These are phyloP conservation scores for Durotheca rogersii DNA, from an alignment of 495 filamentous ascomycete species.

Conservation along the genomic window DNA sequence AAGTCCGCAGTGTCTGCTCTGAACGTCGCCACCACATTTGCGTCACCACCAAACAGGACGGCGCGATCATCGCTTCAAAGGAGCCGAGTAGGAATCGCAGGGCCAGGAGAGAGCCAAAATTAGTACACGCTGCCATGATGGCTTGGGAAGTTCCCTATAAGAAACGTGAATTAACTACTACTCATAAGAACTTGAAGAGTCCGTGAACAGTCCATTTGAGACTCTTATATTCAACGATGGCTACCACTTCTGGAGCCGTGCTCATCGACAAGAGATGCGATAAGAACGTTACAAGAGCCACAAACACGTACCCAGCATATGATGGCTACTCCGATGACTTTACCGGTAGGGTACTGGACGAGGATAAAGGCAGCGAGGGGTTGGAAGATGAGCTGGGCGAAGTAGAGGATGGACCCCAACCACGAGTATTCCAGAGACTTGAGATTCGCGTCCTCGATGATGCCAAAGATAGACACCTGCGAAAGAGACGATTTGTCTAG, in stretches of 20 bases:
- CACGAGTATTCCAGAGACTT: constrained; percentile 50
- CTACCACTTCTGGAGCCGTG: no score
- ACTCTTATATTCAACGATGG: no score
- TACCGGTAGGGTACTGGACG: constrained; percentile 52
- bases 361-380: constrained; percentile 48
- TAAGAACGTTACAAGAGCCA: background rate
- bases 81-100: constrained; percentile 44
- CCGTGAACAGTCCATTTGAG: no score
- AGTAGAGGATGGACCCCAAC: constrained; percentile 48
- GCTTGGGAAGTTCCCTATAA: constrained; percentile 38
- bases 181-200: no score
- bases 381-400: constrained; percentile 49
- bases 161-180: no score
- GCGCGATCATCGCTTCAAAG: constrained; percentile 50
- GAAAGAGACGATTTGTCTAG: constrained; percentile 56
- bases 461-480: constrained; percentile 56
- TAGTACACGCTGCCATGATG: constrained; percentile 43
- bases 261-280: background rate
- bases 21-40: constrained; percentile 58
- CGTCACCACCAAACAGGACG: constrained; percentile 51
- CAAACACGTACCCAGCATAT: constrained; percentile 38
- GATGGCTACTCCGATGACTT: constrained; percentile 44
- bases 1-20: constrained; percentile 53
- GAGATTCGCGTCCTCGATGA: constrained; percentile 51
- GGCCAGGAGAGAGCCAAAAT: constrained; percentile 48